Evolutionary conservation across 768 basidiomycete genomes (phyloP).

Genomic region (Lentinus tigrinus): DNA sequence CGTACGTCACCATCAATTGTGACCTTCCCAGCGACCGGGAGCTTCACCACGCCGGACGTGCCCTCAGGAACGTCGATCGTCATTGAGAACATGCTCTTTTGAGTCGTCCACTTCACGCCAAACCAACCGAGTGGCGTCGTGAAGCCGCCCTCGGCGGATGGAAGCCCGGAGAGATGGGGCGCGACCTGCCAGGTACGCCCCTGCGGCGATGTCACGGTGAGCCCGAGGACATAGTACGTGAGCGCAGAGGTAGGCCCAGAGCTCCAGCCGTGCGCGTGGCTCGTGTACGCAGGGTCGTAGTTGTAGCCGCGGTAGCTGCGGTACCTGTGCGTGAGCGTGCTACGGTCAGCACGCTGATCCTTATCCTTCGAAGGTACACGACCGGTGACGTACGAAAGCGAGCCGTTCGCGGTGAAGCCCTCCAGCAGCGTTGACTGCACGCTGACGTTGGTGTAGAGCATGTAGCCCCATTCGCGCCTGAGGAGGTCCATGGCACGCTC

Average conservation of each 20-base stretch:
- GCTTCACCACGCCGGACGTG: conserved; percentile 11
- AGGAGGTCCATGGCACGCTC: conserved; percentile 52
- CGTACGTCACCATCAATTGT: conserved; percentile 2
- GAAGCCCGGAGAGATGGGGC: conserved; percentile 44
- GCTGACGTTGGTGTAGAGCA: conserved; percentile 52
- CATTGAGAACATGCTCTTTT: conserved; percentile 8
- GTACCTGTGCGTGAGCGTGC: conserved; percentile 33
- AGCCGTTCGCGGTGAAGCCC: conserved; percentile 58
- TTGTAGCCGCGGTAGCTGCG: conserved; percentile 55
- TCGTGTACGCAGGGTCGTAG: conserved; percentile 56
- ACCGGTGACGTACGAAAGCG: conserved; percentile 39
- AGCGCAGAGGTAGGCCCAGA: conserved; percentile 56
- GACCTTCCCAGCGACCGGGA: conserved; percentile 12
- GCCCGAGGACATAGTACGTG: conserved; percentile 56
- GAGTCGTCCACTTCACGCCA: conserved; percentile 43
- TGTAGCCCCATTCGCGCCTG: conserved; percentile 58
- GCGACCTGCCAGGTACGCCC: conserved; percentile 48
- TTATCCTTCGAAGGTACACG: not conserved
- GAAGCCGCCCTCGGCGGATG: conserved; percentile 49
- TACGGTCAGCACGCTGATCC: not conserved
- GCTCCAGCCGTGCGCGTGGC: conserved; percentile 62
- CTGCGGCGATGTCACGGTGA: conserved; percentile 46
- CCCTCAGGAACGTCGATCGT: conserved; percentile 16
- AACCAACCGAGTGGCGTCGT: conserved; percentile 53
- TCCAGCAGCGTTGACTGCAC: conserved; percentile 59